These are phyloP conservation scores for Dioszegia hungarica DNA, from an alignment of 768 basidiomycete species.

Conservation along the genomic window DNA sequence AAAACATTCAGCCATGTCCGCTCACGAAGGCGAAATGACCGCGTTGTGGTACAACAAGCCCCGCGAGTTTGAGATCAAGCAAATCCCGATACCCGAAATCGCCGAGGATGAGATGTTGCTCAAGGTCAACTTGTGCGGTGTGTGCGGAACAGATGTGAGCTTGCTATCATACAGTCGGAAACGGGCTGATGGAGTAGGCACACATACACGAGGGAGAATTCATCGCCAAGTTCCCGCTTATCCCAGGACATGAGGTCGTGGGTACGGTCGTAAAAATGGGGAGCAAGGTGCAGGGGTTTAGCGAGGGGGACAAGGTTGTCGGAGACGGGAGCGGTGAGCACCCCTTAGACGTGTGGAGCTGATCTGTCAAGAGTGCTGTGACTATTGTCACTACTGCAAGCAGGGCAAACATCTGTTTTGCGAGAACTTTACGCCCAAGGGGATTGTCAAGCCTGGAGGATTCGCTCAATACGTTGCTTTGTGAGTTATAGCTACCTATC, in stretches of 20 bases:
- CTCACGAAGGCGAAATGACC: slow-evolving; percentile 55
- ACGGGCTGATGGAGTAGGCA: slow-evolving; percentile 22
- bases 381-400: slow-evolving; percentile 79
- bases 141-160: slow-evolving; percentile 58
- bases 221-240: slow-evolving; percentile 68
- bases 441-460: slow-evolving; percentile 75
- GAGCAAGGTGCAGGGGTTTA: slow-evolving; percentile 71
- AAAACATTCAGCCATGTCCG: slow-evolving; percentile 13
- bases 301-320: slow-evolving; percentile 73
- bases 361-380: slow-evolving; percentile 53
- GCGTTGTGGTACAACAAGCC: slow-evolving; percentile 73
- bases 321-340: slow-evolving; percentile 63
- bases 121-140: slow-evolving; percentile 56
- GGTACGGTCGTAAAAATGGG: slow-evolving; percentile 70
- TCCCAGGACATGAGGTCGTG: slow-evolving; percentile 71
- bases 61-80: slow-evolving; percentile 61
- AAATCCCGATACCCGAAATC: slow-evolving; percentile 64
- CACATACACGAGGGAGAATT: slow-evolving; percentile 68
- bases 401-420: slow-evolving; percentile 76
- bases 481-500: too few species aligned
- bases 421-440: slow-evolving; percentile 75
- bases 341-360: background rate
- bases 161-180: background rate
- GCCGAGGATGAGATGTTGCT: slow-evolving; percentile 68
- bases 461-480: slow-evolving; percentile 86